Evolutionary conservation across 1,139 yeast species (phyloP).

Genomic region (Tardiomyces depauwii): DNA sequence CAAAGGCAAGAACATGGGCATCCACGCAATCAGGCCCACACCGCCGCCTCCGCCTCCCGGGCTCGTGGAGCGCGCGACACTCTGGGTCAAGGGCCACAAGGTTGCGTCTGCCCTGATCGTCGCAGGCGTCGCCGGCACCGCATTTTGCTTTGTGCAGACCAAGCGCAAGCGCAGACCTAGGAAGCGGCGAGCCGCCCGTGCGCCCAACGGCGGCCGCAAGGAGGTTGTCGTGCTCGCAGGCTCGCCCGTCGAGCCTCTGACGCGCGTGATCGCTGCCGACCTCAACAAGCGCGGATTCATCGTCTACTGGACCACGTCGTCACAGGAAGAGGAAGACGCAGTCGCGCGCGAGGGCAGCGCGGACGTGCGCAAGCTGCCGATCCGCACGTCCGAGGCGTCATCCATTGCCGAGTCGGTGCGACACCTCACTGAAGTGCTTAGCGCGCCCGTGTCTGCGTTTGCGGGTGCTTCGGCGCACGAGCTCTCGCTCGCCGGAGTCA

Average conservation of each 20-base stretch:
- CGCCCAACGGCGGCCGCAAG: slow-evolving; percentile 59
- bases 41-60: slow-evolving; percentile 20
- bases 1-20: neutral
- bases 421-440: slow-evolving; percentile 30
- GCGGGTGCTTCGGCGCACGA: slow-evolving; percentile 44
- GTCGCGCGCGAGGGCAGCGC: slow-evolving; percentile 42
- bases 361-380: slow-evolving; percentile 45
- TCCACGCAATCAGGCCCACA: slow-evolving; percentile 4
- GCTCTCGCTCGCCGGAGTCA: slow-evolving; percentile 43
- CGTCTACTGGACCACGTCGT: slow-evolving; percentile 62
- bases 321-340: slow-evolving; percentile 49
- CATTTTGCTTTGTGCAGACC: slow-evolving; percentile 11
- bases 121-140: slow-evolving; percentile 14
- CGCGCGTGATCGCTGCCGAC: slow-evolving; percentile 59
- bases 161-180: slow-evolving; percentile 8
- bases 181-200: slow-evolving; percentile 35
- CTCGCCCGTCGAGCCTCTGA: slow-evolving; percentile 66
- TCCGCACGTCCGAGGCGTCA: slow-evolving; percentile 33
- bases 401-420: slow-evolving; percentile 27
- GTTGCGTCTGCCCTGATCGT: slow-evolving; percentile 16
- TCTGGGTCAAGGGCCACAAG: slow-evolving; percentile 17
- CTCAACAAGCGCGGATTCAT: slow-evolving; percentile 71
- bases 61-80: slow-evolving; percentile 11
- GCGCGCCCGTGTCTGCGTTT: slow-evolving; percentile 34
- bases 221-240: slow-evolving; percentile 70